A percentile compares a stretch with the other conserved stretches of the same genome.
Evolutionary conservation across 2,329 filamentous ascomycete species (phyloP).

Genomic region (Rutstroemia sydowiana): DNA sequence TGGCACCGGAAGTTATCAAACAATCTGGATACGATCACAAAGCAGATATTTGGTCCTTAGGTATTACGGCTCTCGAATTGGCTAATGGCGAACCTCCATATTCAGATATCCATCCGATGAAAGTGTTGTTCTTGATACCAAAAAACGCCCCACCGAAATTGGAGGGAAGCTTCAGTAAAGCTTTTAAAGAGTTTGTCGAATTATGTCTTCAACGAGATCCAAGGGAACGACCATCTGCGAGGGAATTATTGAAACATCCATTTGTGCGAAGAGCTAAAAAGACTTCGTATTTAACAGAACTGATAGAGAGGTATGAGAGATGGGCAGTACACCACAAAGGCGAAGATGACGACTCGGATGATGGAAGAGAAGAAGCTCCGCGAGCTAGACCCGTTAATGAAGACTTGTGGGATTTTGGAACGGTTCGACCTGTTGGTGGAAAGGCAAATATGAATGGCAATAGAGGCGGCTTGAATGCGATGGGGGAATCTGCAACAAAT

Average conservation of each 20-base stretch:
- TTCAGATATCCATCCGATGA: slow-evolving; percentile 97
- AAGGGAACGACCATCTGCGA: slow-evolving; percentile 77
- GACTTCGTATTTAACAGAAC: slow-evolving; percentile 90
- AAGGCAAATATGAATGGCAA: slow-evolving; percentile 54
- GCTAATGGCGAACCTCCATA: slow-evolving; percentile 91
- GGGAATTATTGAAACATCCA: slow-evolving; percentile 78
- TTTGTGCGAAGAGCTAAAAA: slow-evolving; percentile 91
- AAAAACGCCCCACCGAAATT: slow-evolving; percentile 84
- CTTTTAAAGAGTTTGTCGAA: slow-evolving; percentile 79
- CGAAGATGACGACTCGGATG: slow-evolving; percentile 57
- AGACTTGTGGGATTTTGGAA: slow-evolving; percentile 98
- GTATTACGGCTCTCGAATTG: slow-evolving; percentile 87
- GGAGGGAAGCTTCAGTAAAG: slow-evolving; percentile 72
- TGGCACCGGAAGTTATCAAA: slow-evolving; percentile 98
- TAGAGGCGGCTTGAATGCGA: slow-evolving; percentile 55
- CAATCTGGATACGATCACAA: slow-evolving; percentile 97
- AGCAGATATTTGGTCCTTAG: slow-evolving; percentile 94
- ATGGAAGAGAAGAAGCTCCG: slow-evolving; percentile 39
- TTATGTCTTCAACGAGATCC: slow-evolving; percentile 84
- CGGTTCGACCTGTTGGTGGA: slow-evolving; percentile 72
- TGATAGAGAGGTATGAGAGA: slow-evolving; percentile 83
- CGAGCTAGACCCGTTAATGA: slow-evolving; percentile 53
- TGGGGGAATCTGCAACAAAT: slow-evolving; percentile 80
- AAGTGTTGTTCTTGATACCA: slow-evolving; percentile 90
- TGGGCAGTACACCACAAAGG: slow-evolving; percentile 79